Evolutionary conservation across 768 basidiomycete species (phyloP), one percentile per base, ranked within the genome.

Genomic region (Amanita jacksonii): DNA sequence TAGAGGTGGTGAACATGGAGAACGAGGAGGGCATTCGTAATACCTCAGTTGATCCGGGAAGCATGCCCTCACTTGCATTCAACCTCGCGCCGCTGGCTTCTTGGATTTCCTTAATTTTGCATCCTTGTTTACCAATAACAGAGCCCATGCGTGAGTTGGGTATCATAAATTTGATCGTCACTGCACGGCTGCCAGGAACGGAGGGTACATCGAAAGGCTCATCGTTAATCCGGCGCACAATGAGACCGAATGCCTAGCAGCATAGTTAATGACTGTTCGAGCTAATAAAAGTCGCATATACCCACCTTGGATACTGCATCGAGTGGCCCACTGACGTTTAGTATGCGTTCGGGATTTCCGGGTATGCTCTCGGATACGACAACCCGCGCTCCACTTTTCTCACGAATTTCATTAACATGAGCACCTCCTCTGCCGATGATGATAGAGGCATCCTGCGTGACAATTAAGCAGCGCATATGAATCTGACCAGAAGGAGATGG

Each of bases 141-240:
- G 92, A 96, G 32, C 94, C 94, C 94, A 98, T 98, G 47, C 94
- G 85, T 8, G 91, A 93, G 64, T 98, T 97, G 51, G 94, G 94
- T 46, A 98, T 96, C 85, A 98, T 97, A 60, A 91, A 98, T 63
- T 98, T 97, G 73, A 99, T 98, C 23, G 96, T 98, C 43, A 99
- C 96, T 22, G 96, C 94, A 48, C 93, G 80, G 57, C 92, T 96
- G 47, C 96, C 96, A 36, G 96, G 96, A 4, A 98, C 89, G 27
- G 94, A 98, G 16, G 96, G 90, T 35, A 88, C 84, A 56, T 97
- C 96, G 64, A 96, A 98, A 1, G 96, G 94, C 62, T 98, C 96
- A 58, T 99, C 96, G 59, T 98, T 99, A 64, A 98, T 99, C 53
- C 94, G 81, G 48, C 96, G 85, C 16, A 98, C 96, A 56, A 99